phyloP scores from a whole-genome alignment of 805 yeast genomes.

The Deakozyma indianensis region DNA sequence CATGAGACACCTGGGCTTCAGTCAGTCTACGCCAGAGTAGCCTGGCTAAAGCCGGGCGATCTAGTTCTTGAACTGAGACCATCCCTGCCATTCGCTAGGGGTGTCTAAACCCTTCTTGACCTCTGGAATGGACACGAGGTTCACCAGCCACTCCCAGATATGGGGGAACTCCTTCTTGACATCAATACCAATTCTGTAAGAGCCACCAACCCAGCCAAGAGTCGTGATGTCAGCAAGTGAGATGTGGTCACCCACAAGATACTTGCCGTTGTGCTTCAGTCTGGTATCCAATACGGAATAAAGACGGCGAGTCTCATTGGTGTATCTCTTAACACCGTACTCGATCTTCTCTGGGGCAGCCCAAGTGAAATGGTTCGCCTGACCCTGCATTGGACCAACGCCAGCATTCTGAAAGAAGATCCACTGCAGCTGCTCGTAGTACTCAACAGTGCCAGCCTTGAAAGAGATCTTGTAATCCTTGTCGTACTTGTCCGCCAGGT shows the following conservation, averaged over 20 bases:
- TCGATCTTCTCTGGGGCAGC: constrained; percentile 37
- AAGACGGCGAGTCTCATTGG: constrained; percentile 36
- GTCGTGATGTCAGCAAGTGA: constrained; percentile 41
- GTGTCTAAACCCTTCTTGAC: background rate
- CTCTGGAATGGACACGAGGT: background rate
- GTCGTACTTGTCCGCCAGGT: constrained; percentile 48
- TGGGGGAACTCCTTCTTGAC: background rate
- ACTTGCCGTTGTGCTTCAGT: constrained; percentile 30
- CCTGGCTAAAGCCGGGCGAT: too few species aligned
- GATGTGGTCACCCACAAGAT: constrained; percentile 43
- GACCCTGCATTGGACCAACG: constrained; percentile 52
- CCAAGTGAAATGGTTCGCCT: constrained; percentile 32
- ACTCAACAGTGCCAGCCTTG: constrained; percentile 24
- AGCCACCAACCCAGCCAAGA: constrained; percentile 30
- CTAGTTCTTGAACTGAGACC: background rate
- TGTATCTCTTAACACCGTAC: constrained; percentile 39
- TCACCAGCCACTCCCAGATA: background rate
- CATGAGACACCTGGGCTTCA: too few species aligned
- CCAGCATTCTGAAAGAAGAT: constrained; percentile 44
- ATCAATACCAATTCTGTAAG: background rate
- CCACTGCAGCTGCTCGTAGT: constrained; percentile 33
- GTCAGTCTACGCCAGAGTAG: too few species aligned
- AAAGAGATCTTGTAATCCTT: constrained; percentile 30
- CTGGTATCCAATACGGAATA: constrained; percentile 39
- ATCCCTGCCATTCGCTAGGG: background rate